Conservation (phyloP, 164 flowering plant genomes). For the Tetracentron sinense region DNA sequence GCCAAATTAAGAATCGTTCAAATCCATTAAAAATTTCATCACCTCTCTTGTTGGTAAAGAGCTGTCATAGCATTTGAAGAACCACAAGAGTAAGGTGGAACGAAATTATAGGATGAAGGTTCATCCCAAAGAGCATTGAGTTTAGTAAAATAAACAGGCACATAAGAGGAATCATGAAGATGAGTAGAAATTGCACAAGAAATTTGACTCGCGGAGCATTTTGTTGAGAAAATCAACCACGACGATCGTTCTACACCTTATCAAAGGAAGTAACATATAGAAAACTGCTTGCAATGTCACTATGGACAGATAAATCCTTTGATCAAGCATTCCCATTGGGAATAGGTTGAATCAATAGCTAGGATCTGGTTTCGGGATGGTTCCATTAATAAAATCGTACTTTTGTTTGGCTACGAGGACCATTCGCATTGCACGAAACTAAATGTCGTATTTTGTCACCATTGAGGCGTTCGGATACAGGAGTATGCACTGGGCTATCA, state of each 20-base stretch:
- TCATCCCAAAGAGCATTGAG: conserved; percentile 9
- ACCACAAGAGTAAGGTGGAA: background rate
- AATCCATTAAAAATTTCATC: conserved; percentile 13
- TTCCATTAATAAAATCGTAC: background rate
- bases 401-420: too few relatives aligned
- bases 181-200: background rate
- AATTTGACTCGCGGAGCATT: too few relatives aligned
- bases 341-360: background rate
- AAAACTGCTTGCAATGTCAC: background rate
- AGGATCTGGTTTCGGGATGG: background rate
- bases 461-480: too few relatives aligned
- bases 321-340: conserved; percentile 1
- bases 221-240: background rate
- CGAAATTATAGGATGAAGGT: background rate
- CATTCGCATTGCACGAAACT: conserved; percentile 1
- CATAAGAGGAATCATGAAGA: background rate
- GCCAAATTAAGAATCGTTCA: conserved; percentile 7
- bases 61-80: background rate
- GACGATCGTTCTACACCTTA: background rate
- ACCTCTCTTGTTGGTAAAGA: background rate
- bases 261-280: too few relatives aligned
- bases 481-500: background rate
- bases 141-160: background rate
- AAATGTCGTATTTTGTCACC: too few relatives aligned
- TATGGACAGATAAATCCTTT: background rate